Percentiles rank a stretch among this genome's conserved stretches.
Conservation (phyloP, 441 rosid species). For the Populus hybrid region DNA sequence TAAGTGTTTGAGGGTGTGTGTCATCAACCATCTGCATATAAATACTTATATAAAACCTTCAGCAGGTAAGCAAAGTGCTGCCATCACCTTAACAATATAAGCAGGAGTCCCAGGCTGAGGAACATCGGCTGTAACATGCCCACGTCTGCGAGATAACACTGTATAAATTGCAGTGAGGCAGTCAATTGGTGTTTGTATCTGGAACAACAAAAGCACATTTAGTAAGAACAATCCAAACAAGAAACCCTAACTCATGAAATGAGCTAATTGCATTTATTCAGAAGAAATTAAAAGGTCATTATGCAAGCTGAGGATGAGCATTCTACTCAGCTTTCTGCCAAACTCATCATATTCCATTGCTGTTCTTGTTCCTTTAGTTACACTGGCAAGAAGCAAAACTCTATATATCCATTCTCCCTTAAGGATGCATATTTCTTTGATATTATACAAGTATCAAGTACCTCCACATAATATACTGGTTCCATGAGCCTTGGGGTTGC, state of each 20-base stretch:
- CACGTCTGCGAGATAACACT: slow-evolving; percentile 94
- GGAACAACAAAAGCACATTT: slow-evolving; percentile 24
- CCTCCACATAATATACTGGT: slow-evolving; percentile 98
- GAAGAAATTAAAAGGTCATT: not conserved
- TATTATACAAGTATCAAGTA: slow-evolving; percentile 19
- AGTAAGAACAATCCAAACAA: slow-evolving; percentile 8
- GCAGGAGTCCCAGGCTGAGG: slow-evolving; percentile 98
- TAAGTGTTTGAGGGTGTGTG: not conserved
- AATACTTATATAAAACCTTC: not conserved
- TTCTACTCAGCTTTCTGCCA: not conserved
- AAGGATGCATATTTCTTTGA: not conserved
- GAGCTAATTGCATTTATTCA: not conserved
- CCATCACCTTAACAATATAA: slow-evolving; percentile 79
- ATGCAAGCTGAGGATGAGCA: not conserved
- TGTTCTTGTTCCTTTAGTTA: not conserved
- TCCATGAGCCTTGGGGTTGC: slow-evolving; percentile 98
- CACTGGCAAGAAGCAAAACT: not conserved
- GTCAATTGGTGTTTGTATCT: slow-evolving; percentile 98
- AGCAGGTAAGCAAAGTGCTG: not conserved
- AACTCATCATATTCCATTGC: not conserved
- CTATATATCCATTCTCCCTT: not conserved
- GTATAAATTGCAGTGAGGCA: slow-evolving; percentile 96
- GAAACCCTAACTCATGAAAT: not conserved
- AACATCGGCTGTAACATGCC: slow-evolving; percentile 96
- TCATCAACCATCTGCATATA: not conserved